These are phyloP conservation scores for Aspergillus sergii DNA, from an alignment of 2,329 filamentous ascomycete species.

Conservation along the genomic window DNA sequence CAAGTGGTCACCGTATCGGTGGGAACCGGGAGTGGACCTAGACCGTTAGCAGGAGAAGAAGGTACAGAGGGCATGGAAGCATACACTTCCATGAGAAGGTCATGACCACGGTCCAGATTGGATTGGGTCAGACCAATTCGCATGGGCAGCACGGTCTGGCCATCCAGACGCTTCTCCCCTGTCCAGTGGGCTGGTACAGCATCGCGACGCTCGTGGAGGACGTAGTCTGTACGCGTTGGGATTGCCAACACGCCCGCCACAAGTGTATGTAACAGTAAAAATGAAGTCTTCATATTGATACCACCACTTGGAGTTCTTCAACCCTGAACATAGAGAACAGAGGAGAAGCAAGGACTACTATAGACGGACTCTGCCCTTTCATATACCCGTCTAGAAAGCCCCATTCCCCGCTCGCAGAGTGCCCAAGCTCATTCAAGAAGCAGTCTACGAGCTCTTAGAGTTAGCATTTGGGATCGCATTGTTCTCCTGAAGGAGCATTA, in stretches of 20 bases:
- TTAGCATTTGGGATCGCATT: not conserved
- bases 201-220: slow-evolving; percentile 36
- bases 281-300: slow-evolving; percentile 26
- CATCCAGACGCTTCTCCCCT: slow-evolving; percentile 32
- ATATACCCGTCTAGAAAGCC: not conserved
- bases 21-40: slow-evolving; percentile 44
- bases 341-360: too few relatives aligned
- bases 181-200: slow-evolving; percentile 30
- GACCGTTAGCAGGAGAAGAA: not conserved
- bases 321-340: not conserved
- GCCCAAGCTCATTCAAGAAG: not conserved
- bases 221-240: slow-evolving; percentile 26
- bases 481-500: not conserved
- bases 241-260: slow-evolving; percentile 23
- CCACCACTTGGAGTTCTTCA: not conserved
- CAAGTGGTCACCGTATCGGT: slow-evolving; percentile 48
- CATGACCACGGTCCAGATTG: slow-evolving; percentile 48
- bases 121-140: slow-evolving; percentile 49
- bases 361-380: not conserved
- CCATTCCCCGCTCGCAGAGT: not conserved
- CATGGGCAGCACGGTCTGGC: slow-evolving; percentile 45
- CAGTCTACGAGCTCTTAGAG: not conserved
- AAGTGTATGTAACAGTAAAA: slow-evolving; percentile 25
- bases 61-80: slow-evolving; percentile 14
- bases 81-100: slow-evolving; percentile 47